A percentile compares a stretch with the other conserved stretches of the same genome.
Evolutionary conservation across 805 yeast species (phyloP).

Genomic region (Sungouiella blattae): DNA sequence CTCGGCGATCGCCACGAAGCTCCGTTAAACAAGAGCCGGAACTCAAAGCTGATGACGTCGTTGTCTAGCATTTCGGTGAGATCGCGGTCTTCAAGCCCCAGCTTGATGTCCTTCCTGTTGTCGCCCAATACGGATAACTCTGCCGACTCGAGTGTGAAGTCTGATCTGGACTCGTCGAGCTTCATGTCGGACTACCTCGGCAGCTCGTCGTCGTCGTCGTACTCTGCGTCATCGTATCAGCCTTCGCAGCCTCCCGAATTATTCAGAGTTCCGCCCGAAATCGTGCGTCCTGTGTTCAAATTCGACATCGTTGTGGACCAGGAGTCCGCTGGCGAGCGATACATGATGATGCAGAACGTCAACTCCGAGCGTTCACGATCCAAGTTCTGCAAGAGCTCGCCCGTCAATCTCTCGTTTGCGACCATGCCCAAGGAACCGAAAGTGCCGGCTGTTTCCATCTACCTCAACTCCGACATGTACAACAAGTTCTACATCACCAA

Average conservation of each 20-base stretch:
- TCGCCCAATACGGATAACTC: constrained; percentile 36
- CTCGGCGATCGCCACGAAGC: constrained; percentile 3
- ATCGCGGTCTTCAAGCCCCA: constrained; percentile 37
- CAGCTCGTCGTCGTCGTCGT: constrained; percentile 9
- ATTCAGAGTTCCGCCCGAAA: constrained; percentile 40
- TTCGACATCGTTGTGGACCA: constrained; percentile 46
- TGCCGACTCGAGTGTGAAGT: constrained; percentile 25
- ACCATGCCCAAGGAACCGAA: constrained; percentile 13
- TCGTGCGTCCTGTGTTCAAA: constrained; percentile 42
- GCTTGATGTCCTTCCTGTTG: constrained; percentile 35
- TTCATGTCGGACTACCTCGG: constrained; percentile 15
- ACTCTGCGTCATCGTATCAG: constrained; percentile 5
- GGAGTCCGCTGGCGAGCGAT: constrained; percentile 32
- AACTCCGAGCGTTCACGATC: constrained; percentile 4
- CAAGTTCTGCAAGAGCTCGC: constrained; percentile 7
- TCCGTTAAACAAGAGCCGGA: constrained; percentile 12
- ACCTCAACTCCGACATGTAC: constrained; percentile 22
- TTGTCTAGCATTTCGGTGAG: constrained; percentile 31
- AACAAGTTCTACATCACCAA: constrained; percentile 27
- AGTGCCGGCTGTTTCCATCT: constrained; percentile 15
- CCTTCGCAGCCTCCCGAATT: constrained; percentile 42
- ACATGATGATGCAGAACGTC: constrained; percentile 11
- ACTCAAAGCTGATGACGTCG: constrained; percentile 35
- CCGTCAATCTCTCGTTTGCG: constrained; percentile 4
- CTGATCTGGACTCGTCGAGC: constrained; percentile 27